Base-by-base conservation (phyloP, 768 basidiomycete genomes). In the Albatrellus ellisii region DNA sequence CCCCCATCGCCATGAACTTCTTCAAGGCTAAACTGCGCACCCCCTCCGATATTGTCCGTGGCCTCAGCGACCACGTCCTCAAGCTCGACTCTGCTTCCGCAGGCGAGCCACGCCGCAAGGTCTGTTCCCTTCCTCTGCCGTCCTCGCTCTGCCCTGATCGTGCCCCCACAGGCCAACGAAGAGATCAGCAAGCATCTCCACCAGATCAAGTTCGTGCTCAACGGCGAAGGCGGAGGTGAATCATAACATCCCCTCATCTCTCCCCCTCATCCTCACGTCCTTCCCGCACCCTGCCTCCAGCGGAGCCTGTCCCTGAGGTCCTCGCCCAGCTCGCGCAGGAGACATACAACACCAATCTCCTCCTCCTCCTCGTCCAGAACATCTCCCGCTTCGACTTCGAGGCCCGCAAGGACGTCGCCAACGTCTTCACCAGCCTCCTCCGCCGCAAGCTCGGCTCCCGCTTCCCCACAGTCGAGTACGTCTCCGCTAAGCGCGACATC, bases 281-380 rank as follows among this genome's bases (percentile, higher is more conserved):
- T 41, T 33, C 31, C 40, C 29, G 26, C 34, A 37, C 12, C 51
- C 31, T 24, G 21, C 31, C 33, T 9, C 12, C 29, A 41, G 25
- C 54, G 78, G 90, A 92, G 46, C 85, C 90, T 6, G 65, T 81
- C 12, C 86, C 91, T 0, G 94, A 98, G 53, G 67, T 88, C 25
- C 73, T 97, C 32, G 90, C 92, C 6, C 92, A 97, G 58, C 77
- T 98, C 9, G 86, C 94, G 0, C 91, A 97, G 56, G 94, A 98
- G 58, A 88, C 89, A 7, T 98, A 97, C 65, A 78, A 77, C 46
- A 86, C 83, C 35, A 89, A 95, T 57, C 69, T 98, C 20, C 68
- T 98, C 20, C 73, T 83, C 46, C 66, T 77, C 27, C 73, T 95
- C 46, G 79, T 98, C 25, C 66, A 77, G 43, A 75, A 86, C 58